phyloP scores from a whole-genome alignment of 2,329 filamentous ascomycete genomes.

The Hymenoscyphus fraxineus region DNA sequence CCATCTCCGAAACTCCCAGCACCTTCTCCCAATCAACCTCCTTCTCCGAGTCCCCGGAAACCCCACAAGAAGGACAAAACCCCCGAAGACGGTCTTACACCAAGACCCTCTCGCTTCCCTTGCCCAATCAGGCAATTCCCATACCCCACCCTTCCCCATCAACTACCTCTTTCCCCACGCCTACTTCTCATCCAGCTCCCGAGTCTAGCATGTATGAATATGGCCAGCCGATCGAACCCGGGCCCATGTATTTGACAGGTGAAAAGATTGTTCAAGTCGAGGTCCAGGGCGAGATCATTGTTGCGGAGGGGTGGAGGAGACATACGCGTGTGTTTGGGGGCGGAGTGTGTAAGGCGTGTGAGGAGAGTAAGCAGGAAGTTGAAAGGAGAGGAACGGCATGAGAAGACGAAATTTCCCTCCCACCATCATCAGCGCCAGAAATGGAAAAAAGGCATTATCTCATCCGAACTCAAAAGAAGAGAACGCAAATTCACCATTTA shows the following conservation, averaged over 20 bases:
- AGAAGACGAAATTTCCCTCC: not conserved
- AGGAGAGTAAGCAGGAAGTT: constrained; percentile 19
- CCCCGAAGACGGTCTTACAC: constrained; percentile 14
- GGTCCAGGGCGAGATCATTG: constrained; percentile 28
- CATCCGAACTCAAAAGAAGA: not conserved
- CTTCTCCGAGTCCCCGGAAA: constrained; percentile 7
- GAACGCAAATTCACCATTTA: not conserved
- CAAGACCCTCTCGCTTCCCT: constrained; percentile 11
- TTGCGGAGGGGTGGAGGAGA: constrained; percentile 28
- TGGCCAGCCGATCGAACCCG: constrained; percentile 16
- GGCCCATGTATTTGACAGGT: constrained; percentile 16
- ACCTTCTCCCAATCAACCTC: constrained; percentile 7
- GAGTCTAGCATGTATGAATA: not conserved
- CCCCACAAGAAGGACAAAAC: constrained; percentile 5
- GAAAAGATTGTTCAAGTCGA: constrained; percentile 13
- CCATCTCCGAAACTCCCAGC: constrained; percentile 4
- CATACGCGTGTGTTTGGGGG: constrained; percentile 34
- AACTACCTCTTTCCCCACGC: constrained; percentile 2
- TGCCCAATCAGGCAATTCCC: constrained; percentile 1
- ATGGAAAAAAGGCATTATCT: not conserved
- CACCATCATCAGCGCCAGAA: not conserved
- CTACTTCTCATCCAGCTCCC: constrained; percentile 7
- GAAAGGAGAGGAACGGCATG: constrained; percentile 10
- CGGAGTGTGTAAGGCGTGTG: constrained; percentile 31
- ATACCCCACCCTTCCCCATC: constrained; percentile 4